These are phyloP conservation scores for Ploettnerulaceae sp. DNA, from an alignment of 2,329 filamentous ascomycete genomes.

Conservation along the genomic window DNA sequence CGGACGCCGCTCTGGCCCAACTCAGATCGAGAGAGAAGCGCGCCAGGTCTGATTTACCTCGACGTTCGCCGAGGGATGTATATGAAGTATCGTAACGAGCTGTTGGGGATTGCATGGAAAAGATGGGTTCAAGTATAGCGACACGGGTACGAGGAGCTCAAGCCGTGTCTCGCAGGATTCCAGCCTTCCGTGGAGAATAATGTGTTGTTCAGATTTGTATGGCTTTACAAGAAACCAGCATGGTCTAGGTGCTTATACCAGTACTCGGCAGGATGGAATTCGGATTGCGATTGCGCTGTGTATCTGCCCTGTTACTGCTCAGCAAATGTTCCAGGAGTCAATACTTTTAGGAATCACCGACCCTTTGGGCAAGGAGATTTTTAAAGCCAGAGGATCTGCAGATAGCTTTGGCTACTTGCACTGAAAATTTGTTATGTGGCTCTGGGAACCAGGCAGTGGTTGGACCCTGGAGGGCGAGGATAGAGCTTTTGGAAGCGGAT, in stretches of 20 bases:
- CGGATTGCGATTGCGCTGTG: neutral
- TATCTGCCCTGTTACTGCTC: neutral
- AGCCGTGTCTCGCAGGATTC: constrained; percentile 18
- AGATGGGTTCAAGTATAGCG: constrained; percentile 19
- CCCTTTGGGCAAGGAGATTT: neutral
- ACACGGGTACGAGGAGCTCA: constrained; percentile 19
- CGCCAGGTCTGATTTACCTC: constrained; percentile 51
- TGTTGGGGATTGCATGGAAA: constrained; percentile 52
- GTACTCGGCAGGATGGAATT: neutral
- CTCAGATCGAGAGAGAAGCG: constrained; percentile 51
- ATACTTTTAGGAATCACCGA: neutral
- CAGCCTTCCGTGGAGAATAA: constrained; percentile 10
- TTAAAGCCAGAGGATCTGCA: neutral
- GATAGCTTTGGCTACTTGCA: neutral
- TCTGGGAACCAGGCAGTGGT: too few relatives aligned
- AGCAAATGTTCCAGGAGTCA: neutral
- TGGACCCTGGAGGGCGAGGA: constrained; percentile 1
- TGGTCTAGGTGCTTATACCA: constrained; percentile 16
- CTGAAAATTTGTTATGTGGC: neutral
- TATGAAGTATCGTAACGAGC: constrained; percentile 37
- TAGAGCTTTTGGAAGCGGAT: constrained; percentile 8
- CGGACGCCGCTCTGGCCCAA: constrained; percentile 51
- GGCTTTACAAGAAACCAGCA: constrained; percentile 16
- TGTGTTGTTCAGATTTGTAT: constrained; percentile 14
- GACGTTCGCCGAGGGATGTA: constrained; percentile 52